phyloP scores from a whole-genome alignment of 768 basidiomycete genomes.

The Infundibulicybe gibba region DNA sequence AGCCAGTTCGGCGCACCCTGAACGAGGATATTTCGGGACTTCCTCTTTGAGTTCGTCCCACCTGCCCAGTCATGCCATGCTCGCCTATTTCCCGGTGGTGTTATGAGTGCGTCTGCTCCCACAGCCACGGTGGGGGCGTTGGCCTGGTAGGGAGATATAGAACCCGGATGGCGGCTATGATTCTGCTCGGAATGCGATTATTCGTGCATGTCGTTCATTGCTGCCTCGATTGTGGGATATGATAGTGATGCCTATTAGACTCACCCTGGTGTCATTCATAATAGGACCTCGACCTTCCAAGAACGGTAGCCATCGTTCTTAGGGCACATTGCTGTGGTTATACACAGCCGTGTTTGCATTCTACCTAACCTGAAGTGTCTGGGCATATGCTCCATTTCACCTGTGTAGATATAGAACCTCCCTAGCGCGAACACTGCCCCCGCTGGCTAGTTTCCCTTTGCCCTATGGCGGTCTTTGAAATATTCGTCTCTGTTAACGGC shows the following conservation, averaged over 20 bases:
- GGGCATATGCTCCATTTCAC: too few relatives aligned
- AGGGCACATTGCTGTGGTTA: too few relatives aligned
- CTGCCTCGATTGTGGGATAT: conserved; percentile 81
- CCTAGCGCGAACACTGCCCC: too few relatives aligned
- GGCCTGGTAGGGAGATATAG: conserved; percentile 85
- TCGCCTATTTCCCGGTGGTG: conserved; percentile 50
- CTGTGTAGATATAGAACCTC: too few relatives aligned
- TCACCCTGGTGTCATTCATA: too few relatives aligned
- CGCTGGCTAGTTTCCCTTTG: too few relatives aligned
- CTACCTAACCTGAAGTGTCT: too few relatives aligned
- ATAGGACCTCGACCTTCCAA: too few relatives aligned
- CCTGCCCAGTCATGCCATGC: conserved; percentile 82
- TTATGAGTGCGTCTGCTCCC: conserved; percentile 16
- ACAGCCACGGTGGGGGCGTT: conserved; percentile 56
- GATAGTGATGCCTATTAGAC: conserved; percentile 5
- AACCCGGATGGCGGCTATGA: conserved; percentile 79
- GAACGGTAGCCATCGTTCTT: too few relatives aligned
- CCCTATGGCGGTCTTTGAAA: too few relatives aligned
- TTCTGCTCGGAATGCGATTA: conserved; percentile 96
- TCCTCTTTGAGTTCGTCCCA: conserved; percentile 93
- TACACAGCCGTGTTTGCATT: too few relatives aligned
- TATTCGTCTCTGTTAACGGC: too few relatives aligned
- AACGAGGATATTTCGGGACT: conserved; percentile 97
- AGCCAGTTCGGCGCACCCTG: conserved; percentile 93
- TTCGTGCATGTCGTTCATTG: conserved; percentile 95